phyloP scores from a whole-genome alignment of 2,329 filamentous ascomycete genomes.

The Esteya vermicola region DNA sequence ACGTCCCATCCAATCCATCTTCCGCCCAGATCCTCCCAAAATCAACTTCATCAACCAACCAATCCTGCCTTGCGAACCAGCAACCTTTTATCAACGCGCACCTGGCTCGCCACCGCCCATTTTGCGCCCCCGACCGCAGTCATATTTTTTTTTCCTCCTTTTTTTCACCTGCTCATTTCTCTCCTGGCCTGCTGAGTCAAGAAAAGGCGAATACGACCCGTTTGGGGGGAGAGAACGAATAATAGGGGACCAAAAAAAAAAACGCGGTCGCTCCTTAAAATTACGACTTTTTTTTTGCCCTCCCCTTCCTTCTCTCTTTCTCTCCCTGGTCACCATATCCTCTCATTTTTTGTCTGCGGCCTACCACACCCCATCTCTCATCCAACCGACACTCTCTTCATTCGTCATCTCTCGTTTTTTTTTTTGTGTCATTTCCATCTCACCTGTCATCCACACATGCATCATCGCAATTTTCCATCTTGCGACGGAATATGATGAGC shows the following conservation, averaged over 20 bases:
- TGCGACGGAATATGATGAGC: constrained; percentile 39
- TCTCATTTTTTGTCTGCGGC: too few relatives aligned
- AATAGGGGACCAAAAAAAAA: constrained; percentile 1
- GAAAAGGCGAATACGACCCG: too few relatives aligned
- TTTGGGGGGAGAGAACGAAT: not conserved
- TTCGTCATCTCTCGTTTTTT: not conserved
- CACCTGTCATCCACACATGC: constrained; percentile 16
- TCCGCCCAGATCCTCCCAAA: too few relatives aligned
- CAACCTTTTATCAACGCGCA: too few relatives aligned
- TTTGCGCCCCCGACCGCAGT: not conserved
- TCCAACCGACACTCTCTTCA: not conserved
- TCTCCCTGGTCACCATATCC: not conserved
- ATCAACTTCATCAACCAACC: too few relatives aligned
- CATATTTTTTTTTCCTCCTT: not conserved
- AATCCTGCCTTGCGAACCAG: too few relatives aligned
- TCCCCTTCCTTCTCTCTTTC: not conserved
- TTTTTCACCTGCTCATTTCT: not conserved
- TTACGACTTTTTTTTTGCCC: constrained; percentile 1
- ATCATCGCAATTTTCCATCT: constrained; percentile 16
- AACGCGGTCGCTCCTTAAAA: not conserved
- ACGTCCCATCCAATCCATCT: too few relatives aligned
- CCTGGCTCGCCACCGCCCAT: too few relatives aligned
- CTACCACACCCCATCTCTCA: not conserved
- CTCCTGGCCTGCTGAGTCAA: not conserved
- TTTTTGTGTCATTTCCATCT: constrained; percentile 11